These are phyloP conservation scores for Colletotrichum lindemuthianum DNA, from an alignment of 2,329 filamentous ascomycete species.

Conservation along the genomic window DNA sequence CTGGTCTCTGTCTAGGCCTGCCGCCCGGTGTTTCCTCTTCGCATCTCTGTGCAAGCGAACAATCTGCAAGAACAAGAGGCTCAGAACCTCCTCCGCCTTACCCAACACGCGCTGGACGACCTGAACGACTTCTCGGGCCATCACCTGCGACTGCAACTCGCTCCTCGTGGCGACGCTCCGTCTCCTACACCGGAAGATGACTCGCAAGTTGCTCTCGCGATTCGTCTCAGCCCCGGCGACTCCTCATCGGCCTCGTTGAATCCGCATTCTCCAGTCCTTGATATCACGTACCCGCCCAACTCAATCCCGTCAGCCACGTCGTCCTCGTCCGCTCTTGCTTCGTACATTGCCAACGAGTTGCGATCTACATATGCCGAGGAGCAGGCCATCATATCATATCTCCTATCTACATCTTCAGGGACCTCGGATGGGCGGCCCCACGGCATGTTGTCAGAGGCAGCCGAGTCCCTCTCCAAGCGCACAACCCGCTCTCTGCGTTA, in stretches of 20 bases:
- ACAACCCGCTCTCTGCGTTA: slow-evolving; percentile 90
- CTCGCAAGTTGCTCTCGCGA: slow-evolving; percentile 70
- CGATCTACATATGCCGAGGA: slow-evolving; percentile 86
- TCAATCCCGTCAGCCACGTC: slow-evolving; percentile 74
- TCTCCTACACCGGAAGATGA: slow-evolving; percentile 50
- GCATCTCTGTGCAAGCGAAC: slow-evolving; percentile 79
- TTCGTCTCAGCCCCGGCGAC: slow-evolving; percentile 75
- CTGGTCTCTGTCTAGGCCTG: slow-evolving; percentile 70
- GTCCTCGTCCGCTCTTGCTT: slow-evolving; percentile 77
- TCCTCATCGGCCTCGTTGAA: slow-evolving; percentile 71
- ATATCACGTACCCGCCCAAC: slow-evolving; percentile 79
- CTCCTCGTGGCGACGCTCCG: slow-evolving; percentile 48
- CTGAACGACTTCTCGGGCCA: slow-evolving; percentile 88
- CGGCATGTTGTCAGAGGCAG: slow-evolving; percentile 59
- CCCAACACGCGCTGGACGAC: slow-evolving; percentile 87
- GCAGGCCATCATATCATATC: slow-evolving; percentile 82
- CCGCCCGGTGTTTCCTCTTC: slow-evolving; percentile 86
- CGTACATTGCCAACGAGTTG: slow-evolving; percentile 81
- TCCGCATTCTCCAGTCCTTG: slow-evolving; percentile 75
- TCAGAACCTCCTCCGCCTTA: slow-evolving; percentile 78
- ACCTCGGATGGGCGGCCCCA: slow-evolving; percentile 58
- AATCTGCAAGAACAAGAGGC: slow-evolving; percentile 73
- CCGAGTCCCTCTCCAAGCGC: slow-evolving; percentile 71
- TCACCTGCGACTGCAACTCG: slow-evolving; percentile 77
- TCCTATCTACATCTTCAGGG: slow-evolving; percentile 70